Evolutionary conservation across 192 early-diverging fungal species (phyloP).

Genomic region (Gryganskiella cystojenkinii): DNA sequence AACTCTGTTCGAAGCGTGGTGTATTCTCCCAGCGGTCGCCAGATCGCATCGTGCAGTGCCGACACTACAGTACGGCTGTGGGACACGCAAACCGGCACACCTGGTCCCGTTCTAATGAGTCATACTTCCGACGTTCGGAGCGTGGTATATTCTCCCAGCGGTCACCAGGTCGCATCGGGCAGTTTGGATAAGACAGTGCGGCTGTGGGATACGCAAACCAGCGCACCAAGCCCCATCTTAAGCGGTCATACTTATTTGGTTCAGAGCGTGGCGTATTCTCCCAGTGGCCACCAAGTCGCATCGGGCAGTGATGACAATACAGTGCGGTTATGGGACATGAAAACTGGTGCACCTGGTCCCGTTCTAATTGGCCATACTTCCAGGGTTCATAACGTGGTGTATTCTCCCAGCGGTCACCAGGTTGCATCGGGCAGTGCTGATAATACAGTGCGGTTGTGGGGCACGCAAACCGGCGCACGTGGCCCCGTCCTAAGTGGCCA

Average conservation of each 20-base stretch:
- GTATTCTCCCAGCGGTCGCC: not conserved
- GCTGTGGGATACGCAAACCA: not conserved
- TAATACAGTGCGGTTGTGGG: not conserved
- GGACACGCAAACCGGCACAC: not conserved
- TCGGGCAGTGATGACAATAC: not conserved
- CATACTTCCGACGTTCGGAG: not conserved
- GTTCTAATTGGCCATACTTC: not conserved
- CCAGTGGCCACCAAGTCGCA: not conserved
- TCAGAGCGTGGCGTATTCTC: not conserved
- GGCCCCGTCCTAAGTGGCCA: not conserved
- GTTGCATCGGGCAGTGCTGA: not conserved
- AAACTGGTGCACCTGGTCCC: not conserved
- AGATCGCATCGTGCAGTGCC: not conserved
- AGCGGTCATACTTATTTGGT: not conserved
- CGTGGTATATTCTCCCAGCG: not conserved
- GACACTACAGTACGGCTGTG: not conserved
- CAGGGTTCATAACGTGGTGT: not conserved
- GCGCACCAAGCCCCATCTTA: not conserved
- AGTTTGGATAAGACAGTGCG: not conserved
- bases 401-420: not conserved
- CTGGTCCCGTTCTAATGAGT: not conserved
- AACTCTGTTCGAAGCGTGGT: not conserved
- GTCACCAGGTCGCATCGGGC: not conserved
- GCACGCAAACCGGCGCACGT: not conserved
- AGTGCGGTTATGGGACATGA: not conserved